Percentiles rank a stretch among this genome's conserved stretches.
Conservation (phyloP, 2,329 filamentous ascomycete species). For the Epichloe gansuensis region DNA sequence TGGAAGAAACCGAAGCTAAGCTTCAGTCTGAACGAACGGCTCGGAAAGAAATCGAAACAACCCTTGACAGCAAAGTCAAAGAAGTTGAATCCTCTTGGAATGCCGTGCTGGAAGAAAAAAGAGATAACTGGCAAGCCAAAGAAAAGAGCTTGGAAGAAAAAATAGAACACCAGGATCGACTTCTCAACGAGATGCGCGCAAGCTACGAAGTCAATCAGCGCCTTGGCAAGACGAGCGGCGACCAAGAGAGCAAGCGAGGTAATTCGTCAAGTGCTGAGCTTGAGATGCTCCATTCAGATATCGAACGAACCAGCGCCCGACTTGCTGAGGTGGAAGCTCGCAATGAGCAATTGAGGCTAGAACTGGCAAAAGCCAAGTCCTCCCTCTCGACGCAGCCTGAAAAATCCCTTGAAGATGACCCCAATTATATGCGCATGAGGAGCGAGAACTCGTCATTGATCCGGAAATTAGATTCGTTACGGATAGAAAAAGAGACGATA, state of each 20-base stretch:
- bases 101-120: constrained; percentile 82
- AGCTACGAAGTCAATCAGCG: constrained; percentile 94
- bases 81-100: constrained; percentile 85
- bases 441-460: constrained; percentile 90
- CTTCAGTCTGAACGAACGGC: constrained; percentile 65
- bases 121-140: constrained; percentile 91
- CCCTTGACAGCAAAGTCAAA: constrained; percentile 67
- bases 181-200: constrained; percentile 90
- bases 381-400: constrained; percentile 45
- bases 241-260: constrained; percentile 41
- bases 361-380: constrained; percentile 80
- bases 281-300: constrained; percentile 81
- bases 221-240: constrained; percentile 59
- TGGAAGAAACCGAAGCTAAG: constrained; percentile 70
- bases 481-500: constrained; percentile 72
- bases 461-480: constrained; percentile 70
- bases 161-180: constrained; percentile 80
- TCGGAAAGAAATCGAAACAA: constrained; percentile 63
- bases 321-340: constrained; percentile 84
- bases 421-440: constrained; percentile 71
- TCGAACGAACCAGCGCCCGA: constrained; percentile 77
- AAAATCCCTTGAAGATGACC: constrained; percentile 70
- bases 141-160: constrained; percentile 88
- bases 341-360: constrained; percentile 83
- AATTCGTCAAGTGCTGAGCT: constrained; percentile 78